Base-by-base conservation (phyloP, 139 green algal species). In the Raphidocelis subcapitata region DNA sequence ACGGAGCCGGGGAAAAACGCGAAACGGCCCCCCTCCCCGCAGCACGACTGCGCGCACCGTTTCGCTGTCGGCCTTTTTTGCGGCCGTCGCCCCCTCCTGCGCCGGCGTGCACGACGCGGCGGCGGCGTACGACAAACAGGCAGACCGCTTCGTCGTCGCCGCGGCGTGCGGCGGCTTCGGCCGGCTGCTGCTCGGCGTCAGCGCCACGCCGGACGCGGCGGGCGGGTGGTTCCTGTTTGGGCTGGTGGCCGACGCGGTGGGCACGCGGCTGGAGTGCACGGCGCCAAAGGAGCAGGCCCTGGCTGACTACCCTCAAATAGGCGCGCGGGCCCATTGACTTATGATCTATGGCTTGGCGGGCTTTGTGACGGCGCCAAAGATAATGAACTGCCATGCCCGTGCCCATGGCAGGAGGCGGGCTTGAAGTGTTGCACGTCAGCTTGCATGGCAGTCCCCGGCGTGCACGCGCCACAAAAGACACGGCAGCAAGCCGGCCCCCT, bases 161-260 rank as follows among this genome's bases (percentile, higher is more conserved):
- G 69, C 69, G 23, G 60, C 69, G 10, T 75, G 69, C 49, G 69
- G 69, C 36, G 69, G 69, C 28, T 57, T 51, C 24, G 69, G 69
- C 0, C 56, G 56, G 28, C 56, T 67, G 57, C 59, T 75, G 26
- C 37, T 75, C 5, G 69, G 56, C 3, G 37, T 44, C 1, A 67
- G 56, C 33, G 33, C 57, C 2, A 67, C 16, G 36, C 54, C 36
- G 32, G 37, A 67, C 20, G 26, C 69, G 10, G 56, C 36, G 2
- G 54, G 37, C 26, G 32, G 29, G 15, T 75, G 69, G 69, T 75
- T 75, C 65, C 55, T 75, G 26, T 67, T 61, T 67, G 69, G 37
- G 23, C 44, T 75, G 20, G 69, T 75, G 23, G 69, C 69, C 20
- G 69, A 75, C 65, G 69, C 37, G 4, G 56, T 46, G 0, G 44